A percentile compares a stretch with the other conserved stretches of the same genome.
These are phyloP conservation scores for Solanum neorickii DNA, from an alignment of 257 asterid species.

Conservation along the genomic window DNA sequence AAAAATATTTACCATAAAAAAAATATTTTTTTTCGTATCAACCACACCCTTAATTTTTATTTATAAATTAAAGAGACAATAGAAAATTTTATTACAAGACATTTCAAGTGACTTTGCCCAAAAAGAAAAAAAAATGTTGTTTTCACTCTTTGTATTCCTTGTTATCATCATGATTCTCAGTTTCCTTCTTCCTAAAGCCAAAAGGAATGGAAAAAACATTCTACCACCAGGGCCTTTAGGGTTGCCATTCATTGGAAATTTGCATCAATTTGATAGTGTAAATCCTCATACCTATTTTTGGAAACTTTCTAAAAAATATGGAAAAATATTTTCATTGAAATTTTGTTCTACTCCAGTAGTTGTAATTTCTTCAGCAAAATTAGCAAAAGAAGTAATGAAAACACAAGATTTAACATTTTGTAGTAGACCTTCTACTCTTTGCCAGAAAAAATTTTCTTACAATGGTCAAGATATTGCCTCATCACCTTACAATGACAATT, in stretches of 20 bases:
- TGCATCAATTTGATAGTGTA: neutral
- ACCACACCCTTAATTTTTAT: too few species aligned
- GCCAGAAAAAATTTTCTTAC: neutral
- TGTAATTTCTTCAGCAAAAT: neutral
- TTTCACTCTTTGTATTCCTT: neutral
- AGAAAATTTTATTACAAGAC: too few species aligned
- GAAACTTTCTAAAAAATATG: neutral
- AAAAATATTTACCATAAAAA: neutral
- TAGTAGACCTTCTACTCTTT: neutral
- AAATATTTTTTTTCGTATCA: too few species aligned
- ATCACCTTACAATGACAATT: neutral
- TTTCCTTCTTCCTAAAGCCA: neutral
- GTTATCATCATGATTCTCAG: neutral
- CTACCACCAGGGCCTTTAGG: neutral
- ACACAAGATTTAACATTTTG: neutral
- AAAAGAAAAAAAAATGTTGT: neutral
- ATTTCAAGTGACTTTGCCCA: neutral
- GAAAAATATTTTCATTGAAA: neutral
- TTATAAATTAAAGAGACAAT: too few species aligned
- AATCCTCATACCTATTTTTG: neutral
- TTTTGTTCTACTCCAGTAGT: neutral
- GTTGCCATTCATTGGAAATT: neutral
- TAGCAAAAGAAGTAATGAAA: neutral
- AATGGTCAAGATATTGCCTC: neutral
- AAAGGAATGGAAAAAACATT: neutral